A percentile compares a stretch with the other conserved stretches of the same genome.
These are phyloP conservation scores for Cryphonectria radicalis DNA, from an alignment of 2,329 filamentous ascomycete species.

Conservation along the genomic window DNA sequence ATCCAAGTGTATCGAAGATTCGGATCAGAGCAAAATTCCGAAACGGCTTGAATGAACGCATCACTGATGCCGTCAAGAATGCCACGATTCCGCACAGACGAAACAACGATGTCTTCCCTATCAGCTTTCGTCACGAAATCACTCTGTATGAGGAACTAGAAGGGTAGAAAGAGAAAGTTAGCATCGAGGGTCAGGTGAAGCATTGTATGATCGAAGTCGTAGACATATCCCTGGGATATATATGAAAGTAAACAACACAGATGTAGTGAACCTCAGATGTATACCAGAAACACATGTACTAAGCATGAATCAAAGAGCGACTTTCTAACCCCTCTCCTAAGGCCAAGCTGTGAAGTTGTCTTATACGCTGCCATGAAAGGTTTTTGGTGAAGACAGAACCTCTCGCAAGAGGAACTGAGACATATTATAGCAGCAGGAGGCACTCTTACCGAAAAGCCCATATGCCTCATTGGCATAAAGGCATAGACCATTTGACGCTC, in stretches of 20 bases:
- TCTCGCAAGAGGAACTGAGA: not conserved
- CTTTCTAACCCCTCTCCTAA: accelerated
- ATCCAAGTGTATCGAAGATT: conserved; percentile 49
- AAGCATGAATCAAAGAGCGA: too few relatives aligned
- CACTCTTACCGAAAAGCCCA: conserved; percentile 33
- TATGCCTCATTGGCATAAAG: conserved; percentile 49
- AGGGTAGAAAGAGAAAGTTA: not conserved
- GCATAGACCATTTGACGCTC: conserved; percentile 49
- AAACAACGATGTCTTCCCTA: conserved; percentile 45
- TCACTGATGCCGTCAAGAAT: conserved; percentile 43
- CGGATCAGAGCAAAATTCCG: conserved; percentile 44
- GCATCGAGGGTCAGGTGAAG: not conserved
- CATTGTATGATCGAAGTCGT: not conserved
- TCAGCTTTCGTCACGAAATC: conserved; percentile 54
- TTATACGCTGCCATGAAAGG: too few relatives aligned
- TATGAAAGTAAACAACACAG: not conserved
- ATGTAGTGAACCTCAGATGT: not conserved
- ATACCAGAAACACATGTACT: not conserved
- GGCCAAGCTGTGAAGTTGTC: not conserved
- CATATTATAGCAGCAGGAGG: not conserved
- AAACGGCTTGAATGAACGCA: conserved; percentile 45
- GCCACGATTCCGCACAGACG: conserved; percentile 45
- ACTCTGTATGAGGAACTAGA: conserved; percentile 53
- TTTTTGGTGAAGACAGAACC: not conserved
- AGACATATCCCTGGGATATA: not conserved